Conservation (phyloP, 2,329 filamentous ascomycete genomes). For the Talaromyces sp. region DNA sequence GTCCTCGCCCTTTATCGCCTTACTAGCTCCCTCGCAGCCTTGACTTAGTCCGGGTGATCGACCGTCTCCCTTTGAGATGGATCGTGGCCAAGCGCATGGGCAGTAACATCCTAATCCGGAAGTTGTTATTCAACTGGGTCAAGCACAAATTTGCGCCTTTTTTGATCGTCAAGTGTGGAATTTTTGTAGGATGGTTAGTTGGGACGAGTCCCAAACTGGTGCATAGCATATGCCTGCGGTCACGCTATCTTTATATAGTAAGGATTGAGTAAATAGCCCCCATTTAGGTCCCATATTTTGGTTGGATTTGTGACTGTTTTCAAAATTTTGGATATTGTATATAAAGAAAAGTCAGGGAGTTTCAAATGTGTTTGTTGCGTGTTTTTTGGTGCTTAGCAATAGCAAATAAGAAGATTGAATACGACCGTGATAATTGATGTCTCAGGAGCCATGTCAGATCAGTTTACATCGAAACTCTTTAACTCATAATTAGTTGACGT, state of each 20-base stretch:
- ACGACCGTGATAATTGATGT: background rate
- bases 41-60: background rate
- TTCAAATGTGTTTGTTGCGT: background rate
- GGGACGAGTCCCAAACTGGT: background rate
- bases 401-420: background rate
- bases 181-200: background rate
- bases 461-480: background rate
- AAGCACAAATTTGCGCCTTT: background rate
- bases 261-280: background rate
- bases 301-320: background rate
- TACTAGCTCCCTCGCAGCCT: background rate
- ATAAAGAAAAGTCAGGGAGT: background rate
- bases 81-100: background rate
- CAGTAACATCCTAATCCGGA: slow-evolving; percentile 2
- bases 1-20: background rate
- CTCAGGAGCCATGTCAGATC: too few species aligned
- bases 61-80: background rate
- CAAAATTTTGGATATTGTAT: background rate
- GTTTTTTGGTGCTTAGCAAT: background rate
- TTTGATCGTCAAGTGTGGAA: background rate
- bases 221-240: background rate
- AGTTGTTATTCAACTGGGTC: background rate
- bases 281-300: background rate
- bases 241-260: background rate
- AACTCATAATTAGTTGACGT: background rate